A percentile compares a stretch with the other conserved stretches of the same genome.
Conservation (phyloP, 129 eudicot species). For the Sambucus nigra region DNA sequence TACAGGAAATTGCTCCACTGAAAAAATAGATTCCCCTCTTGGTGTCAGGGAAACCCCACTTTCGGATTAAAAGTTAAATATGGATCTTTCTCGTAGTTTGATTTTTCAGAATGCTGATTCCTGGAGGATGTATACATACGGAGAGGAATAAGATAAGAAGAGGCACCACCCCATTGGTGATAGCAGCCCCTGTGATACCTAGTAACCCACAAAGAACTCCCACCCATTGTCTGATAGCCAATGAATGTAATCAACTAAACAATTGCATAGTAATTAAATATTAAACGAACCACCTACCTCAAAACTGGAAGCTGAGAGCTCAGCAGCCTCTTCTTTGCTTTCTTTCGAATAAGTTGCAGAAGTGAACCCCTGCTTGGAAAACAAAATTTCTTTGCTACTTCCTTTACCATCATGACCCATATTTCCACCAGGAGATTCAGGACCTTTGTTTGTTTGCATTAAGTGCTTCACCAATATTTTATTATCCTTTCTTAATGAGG, state of each 20-base stretch:
- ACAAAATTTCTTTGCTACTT: conserved; percentile 6
- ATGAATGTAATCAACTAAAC: neutral
- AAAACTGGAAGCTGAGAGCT: conserved; percentile 17
- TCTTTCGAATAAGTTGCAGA: conserved; percentile 14
- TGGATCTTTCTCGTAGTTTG: too few relatives aligned
- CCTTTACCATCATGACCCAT: conserved; percentile 24
- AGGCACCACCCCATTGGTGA: too few relatives aligned
- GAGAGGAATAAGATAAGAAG: too few relatives aligned
- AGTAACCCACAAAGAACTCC: neutral
- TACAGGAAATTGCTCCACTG: too few relatives aligned
- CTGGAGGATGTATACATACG: too few relatives aligned
- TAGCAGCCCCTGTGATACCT: neutral
- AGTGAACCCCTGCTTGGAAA: conserved; percentile 9
- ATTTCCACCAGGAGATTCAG: conserved; percentile 2
- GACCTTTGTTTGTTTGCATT: conserved; percentile 19
- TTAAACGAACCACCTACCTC: conserved; percentile 20
- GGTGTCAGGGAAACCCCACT: too few relatives aligned
- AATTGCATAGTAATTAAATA: neutral
- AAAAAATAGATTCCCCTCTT: too few relatives aligned
- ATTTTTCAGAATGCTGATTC: too few relatives aligned
- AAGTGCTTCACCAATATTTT: conserved; percentile 28
- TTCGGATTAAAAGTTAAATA: too few relatives aligned
- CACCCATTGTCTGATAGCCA: too few relatives aligned
- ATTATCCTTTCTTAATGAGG: conserved; percentile 47
- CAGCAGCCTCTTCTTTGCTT: conserved; percentile 15